These are phyloP conservation scores for Protoeuglena noctilucae DNA, from an alignment of 139 green algal species.

Conservation along the genomic window DNA sequence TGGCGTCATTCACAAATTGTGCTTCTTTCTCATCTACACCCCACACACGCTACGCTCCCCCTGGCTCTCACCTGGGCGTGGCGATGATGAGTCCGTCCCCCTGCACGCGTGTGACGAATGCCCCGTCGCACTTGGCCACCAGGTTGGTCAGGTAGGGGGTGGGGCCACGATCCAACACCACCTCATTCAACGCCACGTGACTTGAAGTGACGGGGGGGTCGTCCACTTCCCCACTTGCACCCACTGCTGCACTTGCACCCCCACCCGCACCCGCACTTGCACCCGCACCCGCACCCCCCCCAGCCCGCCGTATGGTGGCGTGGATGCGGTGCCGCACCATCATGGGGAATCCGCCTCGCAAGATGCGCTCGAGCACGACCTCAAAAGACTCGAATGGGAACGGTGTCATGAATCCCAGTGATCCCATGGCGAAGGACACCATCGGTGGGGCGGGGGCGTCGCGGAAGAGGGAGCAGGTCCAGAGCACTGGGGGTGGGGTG, in stretches of 20 bases:
- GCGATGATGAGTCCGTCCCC: constrained; percentile 77
- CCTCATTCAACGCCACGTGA: constrained; percentile 83
- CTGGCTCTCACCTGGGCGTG: constrained; percentile 74
- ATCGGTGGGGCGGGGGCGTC: constrained; percentile 52
- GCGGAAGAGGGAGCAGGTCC: constrained; percentile 67
- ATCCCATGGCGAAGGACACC: constrained; percentile 73
- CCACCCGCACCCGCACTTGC: too few relatives aligned
- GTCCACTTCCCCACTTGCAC: too few relatives aligned
- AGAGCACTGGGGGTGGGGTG: too few relatives aligned
- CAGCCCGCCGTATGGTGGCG: too few relatives aligned
- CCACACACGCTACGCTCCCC: too few relatives aligned
- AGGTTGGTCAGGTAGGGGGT: constrained; percentile 64
- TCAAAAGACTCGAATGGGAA: constrained; percentile 26
- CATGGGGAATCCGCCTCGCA: background rate
- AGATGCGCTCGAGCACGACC: constrained; percentile 23
- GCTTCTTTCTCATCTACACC: too few relatives aligned
- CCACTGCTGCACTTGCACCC: too few relatives aligned
- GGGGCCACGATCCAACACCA: constrained; percentile 81
- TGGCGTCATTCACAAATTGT: too few relatives aligned
- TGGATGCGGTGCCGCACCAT: too few relatives aligned
- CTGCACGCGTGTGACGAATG: constrained; percentile 66
- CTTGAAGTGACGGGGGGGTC: background rate
- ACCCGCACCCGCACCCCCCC: too few relatives aligned
- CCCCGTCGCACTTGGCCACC: constrained; percentile 63
- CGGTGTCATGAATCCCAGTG: constrained; percentile 80